phyloP scores from a whole-genome alignment of 1,284 basidiomycete genomes.

The Salmacisia buchloeana region DNA sequence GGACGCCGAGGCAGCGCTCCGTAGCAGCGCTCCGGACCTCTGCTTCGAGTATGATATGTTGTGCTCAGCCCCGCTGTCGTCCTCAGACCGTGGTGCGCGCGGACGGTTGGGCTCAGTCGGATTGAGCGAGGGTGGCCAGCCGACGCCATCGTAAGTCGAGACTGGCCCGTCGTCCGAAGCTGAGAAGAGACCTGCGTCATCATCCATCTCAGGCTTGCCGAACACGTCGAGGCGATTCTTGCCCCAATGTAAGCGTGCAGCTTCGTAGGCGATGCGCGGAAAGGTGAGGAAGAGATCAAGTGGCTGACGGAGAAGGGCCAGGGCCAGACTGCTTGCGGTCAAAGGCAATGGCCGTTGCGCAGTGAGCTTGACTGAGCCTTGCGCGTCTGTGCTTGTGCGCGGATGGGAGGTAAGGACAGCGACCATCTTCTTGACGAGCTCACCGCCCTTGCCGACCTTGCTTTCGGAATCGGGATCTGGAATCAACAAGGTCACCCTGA shows the following conservation, averaged over 20 bases:
- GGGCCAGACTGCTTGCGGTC: constrained; percentile 54
- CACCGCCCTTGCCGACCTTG: neutral
- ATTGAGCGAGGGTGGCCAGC: constrained; percentile 25
- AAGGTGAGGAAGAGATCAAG: constrained; percentile 61
- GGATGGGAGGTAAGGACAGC: constrained; percentile 56
- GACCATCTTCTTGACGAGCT: constrained; percentile 54
- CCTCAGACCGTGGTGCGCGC: too few species aligned
- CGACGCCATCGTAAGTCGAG: constrained; percentile 21
- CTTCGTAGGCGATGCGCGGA: constrained; percentile 64
- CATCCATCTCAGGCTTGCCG: constrained; percentile 59
- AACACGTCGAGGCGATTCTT: constrained; percentile 61
- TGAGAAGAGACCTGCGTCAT: neutral
- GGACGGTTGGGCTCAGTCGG: constrained; percentile 23
- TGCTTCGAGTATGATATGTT: constrained; percentile 18
- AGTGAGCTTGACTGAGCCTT: neutral
- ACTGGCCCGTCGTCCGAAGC: too few species aligned
- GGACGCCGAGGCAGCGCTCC: constrained; percentile 15
- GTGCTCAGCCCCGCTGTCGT: neutral
- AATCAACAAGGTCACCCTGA: constrained; percentile 31
- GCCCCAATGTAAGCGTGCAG: constrained; percentile 63
- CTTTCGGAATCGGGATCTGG: constrained; percentile 12
- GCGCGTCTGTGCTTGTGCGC: too few species aligned
- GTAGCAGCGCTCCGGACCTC: constrained; percentile 14
- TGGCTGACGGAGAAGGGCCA: constrained; percentile 56
- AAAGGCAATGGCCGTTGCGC: constrained; percentile 52